phyloP scores from a whole-genome alignment of 768 basidiomycete species.

The Lactarius indigo region DNA sequence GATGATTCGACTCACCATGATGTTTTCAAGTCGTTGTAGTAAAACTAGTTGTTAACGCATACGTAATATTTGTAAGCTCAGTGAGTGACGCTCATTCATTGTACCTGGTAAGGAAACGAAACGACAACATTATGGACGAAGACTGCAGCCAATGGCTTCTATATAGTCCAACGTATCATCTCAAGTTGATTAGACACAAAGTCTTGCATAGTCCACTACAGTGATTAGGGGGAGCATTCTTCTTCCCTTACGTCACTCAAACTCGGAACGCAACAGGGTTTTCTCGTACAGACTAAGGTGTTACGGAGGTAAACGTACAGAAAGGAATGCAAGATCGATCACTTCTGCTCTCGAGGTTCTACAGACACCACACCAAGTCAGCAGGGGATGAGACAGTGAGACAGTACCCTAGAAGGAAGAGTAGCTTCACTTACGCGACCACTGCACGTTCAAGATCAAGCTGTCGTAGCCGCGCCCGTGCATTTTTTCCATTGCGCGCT shows the following conservation, averaged over 20 bases:
- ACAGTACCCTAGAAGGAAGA: background rate
- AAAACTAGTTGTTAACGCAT: background rate
- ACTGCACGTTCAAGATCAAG: slow-evolving; percentile 69
- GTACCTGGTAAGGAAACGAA: too few species aligned
- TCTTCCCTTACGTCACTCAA: background rate
- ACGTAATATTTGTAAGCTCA: background rate
- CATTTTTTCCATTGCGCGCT: slow-evolving; percentile 88
- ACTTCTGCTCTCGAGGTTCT: slow-evolving; percentile 40
- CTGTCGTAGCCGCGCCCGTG: slow-evolving; percentile 92
- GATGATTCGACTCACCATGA: slow-evolving; percentile 8
- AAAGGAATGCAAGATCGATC: slow-evolving; percentile 3
- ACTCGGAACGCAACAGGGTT: background rate
- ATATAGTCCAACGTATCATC: background rate
- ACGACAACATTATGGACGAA: too few species aligned
- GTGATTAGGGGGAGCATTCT: background rate
- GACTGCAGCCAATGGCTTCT: too few species aligned
- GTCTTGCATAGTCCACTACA: background rate
- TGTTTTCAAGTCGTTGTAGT: background rate
- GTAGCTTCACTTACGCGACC: slow-evolving; percentile 50
- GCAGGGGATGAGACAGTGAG: background rate
- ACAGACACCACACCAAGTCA: slow-evolving; percentile 7
- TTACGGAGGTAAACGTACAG: slow-evolving; percentile 3
- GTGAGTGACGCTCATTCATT: too few species aligned
- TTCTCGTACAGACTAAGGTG: background rate
- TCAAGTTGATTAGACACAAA: background rate